A percentile compares a stretch with the other conserved stretches of the same genome.
Evolutionary conservation across 306 rosid species (phyloP).

Genomic region (Castanopsis chinensis): DNA sequence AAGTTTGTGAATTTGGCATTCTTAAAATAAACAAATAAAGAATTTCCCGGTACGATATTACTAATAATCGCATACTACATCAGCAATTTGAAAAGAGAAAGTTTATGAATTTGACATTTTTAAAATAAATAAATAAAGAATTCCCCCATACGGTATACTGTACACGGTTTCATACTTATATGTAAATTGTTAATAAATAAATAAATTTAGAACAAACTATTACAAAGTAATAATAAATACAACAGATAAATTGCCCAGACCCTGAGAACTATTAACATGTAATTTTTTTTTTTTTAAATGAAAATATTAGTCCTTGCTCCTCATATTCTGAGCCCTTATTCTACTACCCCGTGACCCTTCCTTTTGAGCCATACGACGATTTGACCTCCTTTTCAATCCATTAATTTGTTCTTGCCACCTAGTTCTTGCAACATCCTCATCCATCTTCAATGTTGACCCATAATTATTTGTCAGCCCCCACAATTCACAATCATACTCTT

Average conservation of each 20-base stretch:
- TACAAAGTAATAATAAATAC: too few species aligned
- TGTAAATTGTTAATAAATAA: too few species aligned
- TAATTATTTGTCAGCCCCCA: constrained; percentile 14
- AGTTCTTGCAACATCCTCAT: constrained; percentile 12
- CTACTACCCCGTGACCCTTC: constrained; percentile 43
- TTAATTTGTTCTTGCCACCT: constrained; percentile 47
- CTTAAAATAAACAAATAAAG: too few species aligned
- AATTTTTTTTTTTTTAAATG: background rate
- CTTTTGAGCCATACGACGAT: constrained; percentile 19
- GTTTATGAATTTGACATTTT: too few species aligned
- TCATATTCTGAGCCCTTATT: constrained; percentile 32
- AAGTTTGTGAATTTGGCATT: too few species aligned
- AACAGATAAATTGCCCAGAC: too few species aligned
- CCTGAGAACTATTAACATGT: background rate
- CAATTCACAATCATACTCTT: constrained; percentile 44
- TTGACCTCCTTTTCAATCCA: constrained; percentile 51
- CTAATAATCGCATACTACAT: too few species aligned
- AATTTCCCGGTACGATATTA: too few species aligned
- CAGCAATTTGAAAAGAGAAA: too few species aligned
- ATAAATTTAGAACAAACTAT: too few species aligned
- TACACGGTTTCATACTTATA: too few species aligned
- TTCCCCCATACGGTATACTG: accelerated
- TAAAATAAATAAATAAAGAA: too few species aligned
- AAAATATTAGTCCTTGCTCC: background rate
- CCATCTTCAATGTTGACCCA: background rate